Evolutionary conservation across 1,139 yeast genomes (phyloP).

Genomic region (Blastobotrys serpentis): DNA sequence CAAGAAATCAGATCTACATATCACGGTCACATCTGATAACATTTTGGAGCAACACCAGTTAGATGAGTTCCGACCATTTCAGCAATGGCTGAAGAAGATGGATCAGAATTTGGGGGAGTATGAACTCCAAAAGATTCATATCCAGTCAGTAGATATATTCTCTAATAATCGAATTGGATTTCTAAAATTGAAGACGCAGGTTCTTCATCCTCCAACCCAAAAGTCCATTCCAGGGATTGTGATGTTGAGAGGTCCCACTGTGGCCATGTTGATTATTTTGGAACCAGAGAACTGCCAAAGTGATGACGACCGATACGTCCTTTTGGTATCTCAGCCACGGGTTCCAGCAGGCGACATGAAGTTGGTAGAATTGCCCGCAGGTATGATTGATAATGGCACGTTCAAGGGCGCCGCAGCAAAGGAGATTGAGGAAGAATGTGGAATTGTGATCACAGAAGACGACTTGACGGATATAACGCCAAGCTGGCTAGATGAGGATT

Average conservation of each 20-base stretch:
- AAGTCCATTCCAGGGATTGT: constrained; percentile 30
- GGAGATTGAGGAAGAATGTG: constrained; percentile 32
- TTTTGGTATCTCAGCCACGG: constrained; percentile 29
- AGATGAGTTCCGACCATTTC: constrained; percentile 23
- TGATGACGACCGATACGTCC: constrained; percentile 16
- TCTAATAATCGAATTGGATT: constrained; percentile 26
- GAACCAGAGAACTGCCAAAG: constrained; percentile 14
- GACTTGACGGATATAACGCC: constrained; percentile 23
- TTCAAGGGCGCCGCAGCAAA: constrained; percentile 30
- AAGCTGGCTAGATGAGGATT: constrained; percentile 5
- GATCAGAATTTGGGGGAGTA: constrained; percentile 13
- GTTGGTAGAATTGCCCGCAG: constrained; percentile 31
- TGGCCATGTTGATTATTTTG: constrained; percentile 28
- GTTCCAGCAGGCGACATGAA: constrained; percentile 26
- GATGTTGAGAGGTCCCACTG: constrained; percentile 29
- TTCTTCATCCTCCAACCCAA: constrained; percentile 23
- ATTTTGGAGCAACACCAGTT: constrained; percentile 16
- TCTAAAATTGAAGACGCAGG: constrained; percentile 28
- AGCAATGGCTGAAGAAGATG: constrained; percentile 22
- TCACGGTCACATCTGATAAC: constrained; percentile 19
- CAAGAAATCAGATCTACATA: constrained; percentile 17
- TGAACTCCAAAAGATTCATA: constrained; percentile 20
- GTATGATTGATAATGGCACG: constrained; percentile 30
- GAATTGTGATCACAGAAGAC: constrained; percentile 22
- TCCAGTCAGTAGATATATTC: constrained; percentile 30